Evolutionary conservation across 2,329 filamentous ascomycete species (phyloP).

Genomic region (Colletotrichum abscissum): DNA sequence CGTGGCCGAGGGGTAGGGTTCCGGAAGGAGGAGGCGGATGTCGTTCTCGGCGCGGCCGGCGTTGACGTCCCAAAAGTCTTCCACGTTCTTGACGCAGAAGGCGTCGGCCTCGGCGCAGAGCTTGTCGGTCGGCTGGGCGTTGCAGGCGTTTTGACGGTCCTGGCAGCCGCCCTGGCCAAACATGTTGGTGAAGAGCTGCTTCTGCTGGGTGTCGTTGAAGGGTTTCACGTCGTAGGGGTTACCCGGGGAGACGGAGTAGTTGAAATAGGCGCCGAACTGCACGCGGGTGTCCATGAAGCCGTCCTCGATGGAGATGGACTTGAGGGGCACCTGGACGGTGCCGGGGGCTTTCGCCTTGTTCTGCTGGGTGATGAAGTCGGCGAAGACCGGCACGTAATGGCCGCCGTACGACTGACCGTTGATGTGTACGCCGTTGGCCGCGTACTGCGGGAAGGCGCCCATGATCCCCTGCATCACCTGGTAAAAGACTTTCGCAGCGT

Average conservation of each 20-base stretch:
- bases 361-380: slow-evolving; percentile 12
- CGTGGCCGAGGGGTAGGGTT: neutral
- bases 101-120: slow-evolving; percentile 7
- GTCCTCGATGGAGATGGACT: slow-evolving; percentile 24
- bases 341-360: neutral
- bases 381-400: slow-evolving; percentile 24
- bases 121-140: neutral
- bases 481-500: slow-evolving; percentile 15
- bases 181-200: slow-evolving; percentile 14
- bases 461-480: slow-evolving; percentile 24
- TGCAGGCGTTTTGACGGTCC: slow-evolving; percentile 7
- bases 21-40: neutral
- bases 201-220: slow-evolving; percentile 10
- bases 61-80: slow-evolving; percentile 18
- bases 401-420: slow-evolving; percentile 25
- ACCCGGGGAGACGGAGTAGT: slow-evolving; percentile 10
- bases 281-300: slow-evolving; percentile 27
- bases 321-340: slow-evolving; percentile 4
- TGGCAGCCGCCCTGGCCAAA: slow-evolving; percentile 16
- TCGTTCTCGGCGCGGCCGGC: slow-evolving; percentile 12
- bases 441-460: slow-evolving; percentile 20
- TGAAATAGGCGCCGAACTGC: slow-evolving; percentile 23
- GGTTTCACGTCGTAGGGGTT: slow-evolving; percentile 21
- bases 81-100: slow-evolving; percentile 3
- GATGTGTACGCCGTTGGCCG: slow-evolving; percentile 3